Evolutionary conservation across 768 basidiomycete genomes (phyloP).

Genomic region (Hysterangium stoloniferum): DNA sequence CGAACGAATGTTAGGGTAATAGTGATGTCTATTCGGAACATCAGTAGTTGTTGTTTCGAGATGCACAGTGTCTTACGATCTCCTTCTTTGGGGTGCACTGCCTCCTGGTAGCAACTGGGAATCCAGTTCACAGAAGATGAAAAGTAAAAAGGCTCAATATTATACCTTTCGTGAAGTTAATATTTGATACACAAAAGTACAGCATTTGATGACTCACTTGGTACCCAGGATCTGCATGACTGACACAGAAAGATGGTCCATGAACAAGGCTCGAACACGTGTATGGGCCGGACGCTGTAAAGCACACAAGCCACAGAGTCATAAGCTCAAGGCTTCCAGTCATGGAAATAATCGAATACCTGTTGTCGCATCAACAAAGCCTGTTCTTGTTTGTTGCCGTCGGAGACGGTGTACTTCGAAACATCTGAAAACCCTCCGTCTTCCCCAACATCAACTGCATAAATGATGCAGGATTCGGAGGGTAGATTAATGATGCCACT

Average conservation of each 20-base stretch:
- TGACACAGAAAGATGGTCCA: slow-evolving; percentile 41
- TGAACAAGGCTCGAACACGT: slow-evolving; percentile 42
- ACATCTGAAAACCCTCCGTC: slow-evolving; percentile 14
- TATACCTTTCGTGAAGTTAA: slow-evolving; percentile 29
- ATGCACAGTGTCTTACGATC: slow-evolving; percentile 38
- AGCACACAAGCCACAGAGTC: background rate
- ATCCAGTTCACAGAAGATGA: slow-evolving; percentile 61
- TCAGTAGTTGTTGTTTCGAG: slow-evolving; percentile 1
- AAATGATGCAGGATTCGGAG: slow-evolving; percentile 17
- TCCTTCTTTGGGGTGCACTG: slow-evolving; percentile 28
- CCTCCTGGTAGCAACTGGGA: slow-evolving; percentile 57
- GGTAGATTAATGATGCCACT: slow-evolving; percentile 25
- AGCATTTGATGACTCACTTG: slow-evolving; percentile 27
- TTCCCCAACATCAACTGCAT: slow-evolving; percentile 15
- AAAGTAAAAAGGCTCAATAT: slow-evolving; percentile 59
- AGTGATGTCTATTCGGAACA: slow-evolving; percentile 39
- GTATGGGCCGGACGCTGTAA: slow-evolving; percentile 28
- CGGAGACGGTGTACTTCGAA: background rate
- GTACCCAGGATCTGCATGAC: slow-evolving; percentile 51
- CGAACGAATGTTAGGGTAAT: slow-evolving; percentile 47
- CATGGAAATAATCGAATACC: slow-evolving; percentile 25
- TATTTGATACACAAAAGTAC: background rate
- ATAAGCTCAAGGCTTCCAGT: too few relatives aligned
- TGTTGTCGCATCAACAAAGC: slow-evolving; percentile 27
- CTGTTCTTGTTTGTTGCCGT: slow-evolving; percentile 14